These are phyloP conservation scores for Wickerhamomyces chambardii DNA, from an alignment of 805 yeast species.

Conservation along the genomic window DNA sequence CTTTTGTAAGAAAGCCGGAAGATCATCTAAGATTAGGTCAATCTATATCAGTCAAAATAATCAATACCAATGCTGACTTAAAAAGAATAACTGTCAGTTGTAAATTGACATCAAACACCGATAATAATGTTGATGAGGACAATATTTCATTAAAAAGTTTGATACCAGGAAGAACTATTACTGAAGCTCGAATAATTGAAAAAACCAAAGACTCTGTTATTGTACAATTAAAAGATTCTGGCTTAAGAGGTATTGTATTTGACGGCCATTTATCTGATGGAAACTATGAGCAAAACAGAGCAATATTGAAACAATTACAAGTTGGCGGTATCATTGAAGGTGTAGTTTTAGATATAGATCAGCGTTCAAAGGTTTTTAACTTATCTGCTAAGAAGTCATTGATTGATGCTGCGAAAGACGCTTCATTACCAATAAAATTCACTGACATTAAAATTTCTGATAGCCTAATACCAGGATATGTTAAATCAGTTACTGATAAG, in stretches of 20 bases:
- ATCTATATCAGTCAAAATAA: slow-evolving; percentile 63
- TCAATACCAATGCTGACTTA: slow-evolving; percentile 43
- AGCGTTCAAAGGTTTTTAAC: slow-evolving; percentile 48
- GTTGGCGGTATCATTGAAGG: slow-evolving; percentile 55
- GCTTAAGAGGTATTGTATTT: slow-evolving; percentile 61
- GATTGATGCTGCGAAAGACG: slow-evolving; percentile 49
- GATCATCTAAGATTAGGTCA: slow-evolving; percentile 81
- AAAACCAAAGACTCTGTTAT: slow-evolving; percentile 67
- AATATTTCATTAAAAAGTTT: slow-evolving; percentile 41
- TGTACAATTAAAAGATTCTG: slow-evolving; percentile 41
- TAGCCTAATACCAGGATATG: slow-evolving; percentile 56
- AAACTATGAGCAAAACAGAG: slow-evolving; percentile 64
- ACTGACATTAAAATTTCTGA: slow-evolving; percentile 46
- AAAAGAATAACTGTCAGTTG: slow-evolving; percentile 64
- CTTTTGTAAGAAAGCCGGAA: slow-evolving; percentile 68
- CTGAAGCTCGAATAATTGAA: slow-evolving; percentile 55
- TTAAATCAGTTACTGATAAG: slow-evolving; percentile 65
- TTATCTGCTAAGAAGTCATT: slow-evolving; percentile 59
- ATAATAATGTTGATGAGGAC: slow-evolving; percentile 32
- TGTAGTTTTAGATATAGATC: slow-evolving; percentile 60
- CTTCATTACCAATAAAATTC: slow-evolving; percentile 47
- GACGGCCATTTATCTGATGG: slow-evolving; percentile 75
- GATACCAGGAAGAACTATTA: slow-evolving; percentile 52
- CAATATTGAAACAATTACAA: slow-evolving; percentile 46
- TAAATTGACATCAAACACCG: slow-evolving; percentile 47